Evolutionary conservation across 257 asterid species (phyloP), one percentile per base, ranked within the genome.

Genomic region (Solanum lycopersicoides): DNA sequence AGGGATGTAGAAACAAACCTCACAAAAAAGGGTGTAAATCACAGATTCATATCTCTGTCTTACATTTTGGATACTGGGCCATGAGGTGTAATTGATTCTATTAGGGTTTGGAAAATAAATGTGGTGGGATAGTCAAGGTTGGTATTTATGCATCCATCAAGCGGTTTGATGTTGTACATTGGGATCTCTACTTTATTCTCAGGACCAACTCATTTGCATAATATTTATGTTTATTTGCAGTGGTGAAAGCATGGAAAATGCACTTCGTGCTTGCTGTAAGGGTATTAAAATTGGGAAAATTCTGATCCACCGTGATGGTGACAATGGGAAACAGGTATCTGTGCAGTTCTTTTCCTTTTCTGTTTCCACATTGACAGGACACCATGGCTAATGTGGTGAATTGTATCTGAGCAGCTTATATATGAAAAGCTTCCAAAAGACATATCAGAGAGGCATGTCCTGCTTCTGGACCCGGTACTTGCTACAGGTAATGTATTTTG

Each of bases 161-260:
- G 69, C 20, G n/a, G 85, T 11, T 82, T 82, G 69, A 50, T 82
- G 44, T 28, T 80, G 85, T 82, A n/a, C 85, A 30, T 86, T 30
- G 47, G 83, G n/a, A 14, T 71, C 47, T 12, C 44, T 84, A 9
- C 65, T 79, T 30, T 50, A 76, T 86, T 65, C 35, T 44, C 30
- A 69, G 23, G 77, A 83, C 30, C 28, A 65, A 53, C 32, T 41
- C 42, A 42, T n/a, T 45, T 23, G 76, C 44, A 30, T 60, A 50
- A 44, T 42, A 66, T 86, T 84, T 86, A 16, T 85, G 87, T 89
- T 72, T 86, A 69, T 84, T 42, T 87, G 32, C 93, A 97, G 99
- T 91, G 99, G 99, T 82, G 99, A 97, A 91, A 96, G 99, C 91
- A 97, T 97, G 99, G 99, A 97, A 92, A 97, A 97, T 68, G 99